These are phyloP conservation scores for Hapsidospora chrysogenum DNA, from an alignment of 495 filamentous ascomycete species.

Conservation along the genomic window DNA sequence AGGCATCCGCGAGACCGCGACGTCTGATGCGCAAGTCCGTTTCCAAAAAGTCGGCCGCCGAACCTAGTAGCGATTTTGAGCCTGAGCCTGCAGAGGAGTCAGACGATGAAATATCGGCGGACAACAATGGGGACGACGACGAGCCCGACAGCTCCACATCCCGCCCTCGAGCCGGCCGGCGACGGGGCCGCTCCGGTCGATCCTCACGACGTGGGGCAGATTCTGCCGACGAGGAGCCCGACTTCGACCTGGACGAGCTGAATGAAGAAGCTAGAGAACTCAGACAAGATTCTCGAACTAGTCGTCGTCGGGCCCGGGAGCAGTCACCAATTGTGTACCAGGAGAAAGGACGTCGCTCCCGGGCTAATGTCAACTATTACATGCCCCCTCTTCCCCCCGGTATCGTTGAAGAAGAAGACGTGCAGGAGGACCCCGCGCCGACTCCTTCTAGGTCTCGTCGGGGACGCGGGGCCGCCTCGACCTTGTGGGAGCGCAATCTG, in stretches of 20 bases:
- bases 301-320: constrained; percentile 33
- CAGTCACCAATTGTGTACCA: constrained; percentile 41
- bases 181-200: constrained; percentile 17
- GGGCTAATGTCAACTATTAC: constrained; percentile 25
- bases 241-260: constrained; percentile 55
- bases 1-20: constrained; percentile 13
- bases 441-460: constrained; percentile 54
- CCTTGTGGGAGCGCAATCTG: constrained; percentile 53
- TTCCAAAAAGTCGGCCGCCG: constrained; percentile 27
- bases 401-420: constrained; percentile 50
- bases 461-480: constrained; percentile 31
- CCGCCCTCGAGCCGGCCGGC: constrained; percentile 18
- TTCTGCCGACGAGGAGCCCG: constrained; percentile 50
- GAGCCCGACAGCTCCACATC: constrained; percentile 24
- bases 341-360: constrained; percentile 10
- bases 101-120: constrained; percentile 28
- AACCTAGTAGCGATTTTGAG: constrained; percentile 81
- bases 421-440: constrained; percentile 37
- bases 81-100: constrained; percentile 61
- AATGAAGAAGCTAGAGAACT: constrained; percentile 62
- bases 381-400: constrained; percentile 61
- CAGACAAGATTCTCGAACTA: constrained; percentile 23
- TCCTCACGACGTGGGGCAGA: constrained; percentile 13
- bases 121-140: constrained; percentile 18
- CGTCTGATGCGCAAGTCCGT: constrained; percentile 15